phyloP scores from a whole-genome alignment of 2,329 filamentous ascomycete genomes.

The Neoscytalidium dimidiatum region DNA sequence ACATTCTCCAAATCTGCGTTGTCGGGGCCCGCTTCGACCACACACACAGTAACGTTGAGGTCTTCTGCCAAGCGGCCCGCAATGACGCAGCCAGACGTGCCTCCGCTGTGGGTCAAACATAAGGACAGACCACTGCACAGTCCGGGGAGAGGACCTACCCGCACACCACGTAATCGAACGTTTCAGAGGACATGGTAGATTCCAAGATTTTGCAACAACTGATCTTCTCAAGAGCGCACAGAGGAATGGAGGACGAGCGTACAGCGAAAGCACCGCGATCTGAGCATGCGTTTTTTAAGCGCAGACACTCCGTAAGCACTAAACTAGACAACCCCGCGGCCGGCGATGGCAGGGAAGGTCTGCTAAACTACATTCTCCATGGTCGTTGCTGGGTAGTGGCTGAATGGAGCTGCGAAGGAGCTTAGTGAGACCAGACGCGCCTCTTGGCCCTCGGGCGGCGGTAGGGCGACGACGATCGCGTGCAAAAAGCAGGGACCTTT shows the following conservation, averaged over 20 bases:
- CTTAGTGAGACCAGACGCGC: not conserved
- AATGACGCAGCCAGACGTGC: conserved; percentile 52
- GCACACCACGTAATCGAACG: conserved; percentile 21
- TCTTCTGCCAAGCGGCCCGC: conserved; percentile 52
- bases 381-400: not conserved
- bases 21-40: conserved; percentile 52
- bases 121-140: not conserved
- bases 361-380: not conserved
- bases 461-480: not conserved
- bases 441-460: not conserved
- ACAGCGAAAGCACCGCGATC: not conserved
- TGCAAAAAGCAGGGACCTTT: not conserved
- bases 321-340: not conserved
- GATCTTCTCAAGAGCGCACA: not conserved
- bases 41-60: conserved; percentile 41
- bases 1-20: conserved; percentile 50
- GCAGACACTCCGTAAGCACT: not conserved
- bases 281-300: not conserved
- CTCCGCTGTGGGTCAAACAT: conserved; percentile 38
- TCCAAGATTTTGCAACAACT: not conserved
- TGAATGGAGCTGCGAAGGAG: not conserved
- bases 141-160: conserved; percentile 15
- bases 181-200: not conserved
- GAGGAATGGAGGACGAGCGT: not conserved
- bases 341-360: not conserved